Conservation (phyloP, 306 rosid genomes). For the Vigna trinervia region DNA sequence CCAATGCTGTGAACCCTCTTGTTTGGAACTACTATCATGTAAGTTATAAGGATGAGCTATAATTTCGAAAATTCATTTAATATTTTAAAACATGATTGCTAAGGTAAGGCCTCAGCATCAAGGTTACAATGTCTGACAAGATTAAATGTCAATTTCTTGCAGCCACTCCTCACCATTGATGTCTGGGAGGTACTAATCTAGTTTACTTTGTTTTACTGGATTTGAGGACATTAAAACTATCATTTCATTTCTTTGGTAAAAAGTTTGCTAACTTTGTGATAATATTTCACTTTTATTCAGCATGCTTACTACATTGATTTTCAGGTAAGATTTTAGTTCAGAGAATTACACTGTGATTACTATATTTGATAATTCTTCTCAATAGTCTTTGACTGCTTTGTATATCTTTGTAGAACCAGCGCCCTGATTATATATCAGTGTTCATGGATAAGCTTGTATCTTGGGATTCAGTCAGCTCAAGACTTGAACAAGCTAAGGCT, state of each 20-base stretch:
- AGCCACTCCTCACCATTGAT: slow-evolving; percentile 91
- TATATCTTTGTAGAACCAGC: slow-evolving; percentile 59
- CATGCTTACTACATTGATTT: slow-evolving; percentile 93
- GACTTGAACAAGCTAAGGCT: slow-evolving; percentile 81
- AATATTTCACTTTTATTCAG: slow-evolving; percentile 57
- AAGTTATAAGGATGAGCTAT: slow-evolving; percentile 43
- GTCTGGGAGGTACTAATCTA: slow-evolving; percentile 84
- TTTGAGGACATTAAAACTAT: slow-evolving; percentile 7
- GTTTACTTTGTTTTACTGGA: slow-evolving; percentile 16
- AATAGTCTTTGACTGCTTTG: slow-evolving; percentile 29
- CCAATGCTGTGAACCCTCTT: slow-evolving; percentile 91
- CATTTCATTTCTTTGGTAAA: slow-evolving; percentile 30
- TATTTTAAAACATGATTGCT: slow-evolving; percentile 19
- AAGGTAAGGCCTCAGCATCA: slow-evolving; percentile 27
- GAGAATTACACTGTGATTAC: slow-evolving; percentile 20
- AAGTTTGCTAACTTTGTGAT: slow-evolving; percentile 39
- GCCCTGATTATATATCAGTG: slow-evolving; percentile 70
- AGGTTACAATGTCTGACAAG: slow-evolving; percentile 38
- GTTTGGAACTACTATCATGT: slow-evolving; percentile 76
- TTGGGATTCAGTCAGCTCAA: slow-evolving; percentile 77
- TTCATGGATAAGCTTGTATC: slow-evolving; percentile 83
- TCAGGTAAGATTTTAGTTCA: slow-evolving; percentile 64
- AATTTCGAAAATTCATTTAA: slow-evolving; percentile 13
- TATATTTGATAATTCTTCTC: slow-evolving; percentile 20
- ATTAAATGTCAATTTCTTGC: slow-evolving; percentile 51